Evolutionary conservation across 75 land plant species (phyloP), one percentile per base, ranked within the genome.

Genomic region (Cryptomeria japonica): DNA sequence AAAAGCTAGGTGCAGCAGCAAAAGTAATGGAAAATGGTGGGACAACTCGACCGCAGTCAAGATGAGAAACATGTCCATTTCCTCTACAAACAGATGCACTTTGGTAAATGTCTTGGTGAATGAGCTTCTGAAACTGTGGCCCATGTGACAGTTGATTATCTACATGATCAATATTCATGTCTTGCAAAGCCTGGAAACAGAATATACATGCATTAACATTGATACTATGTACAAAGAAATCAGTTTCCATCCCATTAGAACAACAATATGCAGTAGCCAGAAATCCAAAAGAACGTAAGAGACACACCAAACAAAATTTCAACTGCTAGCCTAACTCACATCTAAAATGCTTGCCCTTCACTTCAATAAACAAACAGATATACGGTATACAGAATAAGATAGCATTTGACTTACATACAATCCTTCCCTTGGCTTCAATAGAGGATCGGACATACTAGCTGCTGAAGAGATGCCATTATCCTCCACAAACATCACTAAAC

Each of bases 1-100:
- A 91, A 83, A 89, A 90, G 7, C 89, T 82, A 34, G 94, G 91
- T 53, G 87, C 93, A 89, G 91, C 88, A 85, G 90, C 42, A 86
- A 91, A 90, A 14, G 90, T 89, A 32, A 91, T 88, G 70, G 89
- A 85, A 89, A 89, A 88, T 53, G 89, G 83, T 51, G 93, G 87
- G 58, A 86, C 28, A 12, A 32, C 46, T 87, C 83, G 80, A 36
- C 15, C 68, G 36, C 70, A 38, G 61, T 53, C 72, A 37, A 55
- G 53, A 77, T 42, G 80, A 82, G n/a, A 86, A 86, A 78, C 64
- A 19, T 47, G 70, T 36, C 42, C 80, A 88, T 77, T 73, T 36
- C 84, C 88, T 51, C 83, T 86, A 55, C 72, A 22, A 36, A 64
- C 31, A 49, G 70, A 86, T 55, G 87, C 75, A 37, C 53, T 85